Base-by-base conservation (phyloP, 257 asterid genomes). In the Gentiana dahurica region DNA sequence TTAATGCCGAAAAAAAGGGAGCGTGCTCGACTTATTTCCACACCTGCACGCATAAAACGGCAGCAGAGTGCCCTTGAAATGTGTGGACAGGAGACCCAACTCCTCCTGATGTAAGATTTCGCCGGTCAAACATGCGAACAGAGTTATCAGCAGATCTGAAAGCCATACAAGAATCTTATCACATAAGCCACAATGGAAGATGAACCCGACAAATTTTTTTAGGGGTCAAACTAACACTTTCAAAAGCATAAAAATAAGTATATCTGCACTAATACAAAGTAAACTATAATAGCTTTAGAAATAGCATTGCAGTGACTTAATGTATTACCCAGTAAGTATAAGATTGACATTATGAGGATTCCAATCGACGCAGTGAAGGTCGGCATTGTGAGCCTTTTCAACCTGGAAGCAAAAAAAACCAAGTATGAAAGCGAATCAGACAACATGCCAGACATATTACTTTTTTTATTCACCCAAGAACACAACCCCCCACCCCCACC, bases 311-410 rank as follows among this genome's bases (percentile, higher is more conserved):
- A 39, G 8, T 5, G 32, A 33, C 3, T 24, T 51, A 13, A 35
- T 13, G 37, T 2, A 57, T 53, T 92, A 91, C 97, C 98, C 97
- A 1, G 98, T 92, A 70, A 92, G 75, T 60, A 92, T 92, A 56
- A 79, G 75, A 78, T 91, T 91, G 47, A 81, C 77, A 62, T 92
- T 95, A 67, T 76, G 74, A 49, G 94, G 94, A 79, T 88, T 92
- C 98, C 98, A 92, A 77, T 87, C 97, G 51, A 87, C 95, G 74
- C 97, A 92, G 65, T 92, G 97, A 69, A 92, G 84, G 73, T 92
- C 95, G 60, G 93, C 89, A 64, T 72, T 64, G 61, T 92, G 98
- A 65, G 98, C 97, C 80, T 83, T 87, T 59, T 87, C 95, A 43
- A 92, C 95, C 98, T 92, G 78, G 71, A 66, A 65, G 55, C 36